Base-by-base conservation (phyloP, 2,329 filamentous ascomycete species). In the Ophiostoma montium region DNA sequence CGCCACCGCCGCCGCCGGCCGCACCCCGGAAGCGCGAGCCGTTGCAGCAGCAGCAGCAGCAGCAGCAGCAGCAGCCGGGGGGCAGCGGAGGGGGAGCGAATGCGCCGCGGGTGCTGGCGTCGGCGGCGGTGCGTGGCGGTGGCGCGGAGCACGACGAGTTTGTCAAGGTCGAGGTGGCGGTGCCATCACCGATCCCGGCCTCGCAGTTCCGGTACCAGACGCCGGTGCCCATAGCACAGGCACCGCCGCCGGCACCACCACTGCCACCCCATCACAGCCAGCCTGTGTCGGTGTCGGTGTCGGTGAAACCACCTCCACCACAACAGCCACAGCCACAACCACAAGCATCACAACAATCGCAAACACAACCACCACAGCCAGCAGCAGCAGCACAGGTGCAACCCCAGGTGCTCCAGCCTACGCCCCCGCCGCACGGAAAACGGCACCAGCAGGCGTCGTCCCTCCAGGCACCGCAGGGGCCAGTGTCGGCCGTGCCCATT, bases 1-100 rank as follows among this genome's bases (percentile, higher is more conserved):
- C 74, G 19, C 74, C 78, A 33, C 80, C 80, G 8, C 66, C 68
- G n/a, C 75, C 75, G 21, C 71, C 71, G 23, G 21, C 42, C 3
- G 9, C 44, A 19, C 46, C 43, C 8, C 18, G 43, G 13, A 35
- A 35, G 43, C 31, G 31, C 18, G 31, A 35, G 31, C 18, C 27
- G 18, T 16, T 46, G 5, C 43, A 48, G 43, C 35, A 27, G n/a
- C n/a, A n/a, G n/a, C n/a, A n/a, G n/a, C n/a, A n/a, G n/a, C n/a
- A n/a, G n/a, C n/a, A n/a, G n/a, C n/a, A n/a, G n/a, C n/a, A n/a
- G n/a, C n/a, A n/a, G n/a, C n/a, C n/a, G n/a, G n/a, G n/a, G n/a
- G n/a, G n/a, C n/a, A n/a, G n/a, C n/a, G n/a, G n/a, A n/a, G n/a
- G n/a, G 35, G 32, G 21, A 5, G 10, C 39, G 11, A 21, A 31